Base-by-base conservation (phyloP, 768 basidiomycete genomes). In the Xerocomellus dryophilus region DNA sequence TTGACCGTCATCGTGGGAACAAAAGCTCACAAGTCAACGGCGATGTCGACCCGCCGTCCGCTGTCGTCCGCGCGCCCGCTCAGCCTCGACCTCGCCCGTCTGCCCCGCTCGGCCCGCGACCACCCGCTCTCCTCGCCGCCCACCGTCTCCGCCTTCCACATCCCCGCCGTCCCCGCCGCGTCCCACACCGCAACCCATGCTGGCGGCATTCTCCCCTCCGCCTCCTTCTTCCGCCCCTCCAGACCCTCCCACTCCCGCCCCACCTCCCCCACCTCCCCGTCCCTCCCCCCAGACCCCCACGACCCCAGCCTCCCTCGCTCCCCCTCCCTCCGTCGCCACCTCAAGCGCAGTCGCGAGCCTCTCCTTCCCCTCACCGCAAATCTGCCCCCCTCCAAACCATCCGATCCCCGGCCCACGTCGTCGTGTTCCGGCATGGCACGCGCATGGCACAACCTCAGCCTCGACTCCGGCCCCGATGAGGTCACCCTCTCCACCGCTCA, bases 181-280 rank as follows among this genome's bases (percentile, higher is more conserved):
- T 82, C 84, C 0, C 85, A 88, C 69, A 81, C 83, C 39, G 77
- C 80, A 2, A 85, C 86, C 0, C 86, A 90, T 67, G 84, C 84
- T 12, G 81, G 82, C 41, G 89, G 88, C 31, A 86, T 91, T 18
- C 82, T 85, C 51, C 88, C 91, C 15, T 84, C 88, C 10, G 81
- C 88, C 5, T 85, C 86, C 7, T 91, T 92, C 73, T 91, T 91
- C 64, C 81, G 77, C 20, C 87, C 88, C 5, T 80, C 83, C 5
- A 78, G 83, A 46, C 89, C 87, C 0, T 68, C 69, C 21, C 74
- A 82, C 58, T 79, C 76, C 29, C 80, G 68, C 21, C 75, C 73
- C 23, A 65, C 74, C 47, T 73, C 70, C 46, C 60, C 60, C 47
- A 69, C 68, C 40, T 68, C 66, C 46, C 68, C 64, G 53, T 39